Conservation (phyloP, 345 rosid species). For the Melaleuca quinquenervia region DNA sequence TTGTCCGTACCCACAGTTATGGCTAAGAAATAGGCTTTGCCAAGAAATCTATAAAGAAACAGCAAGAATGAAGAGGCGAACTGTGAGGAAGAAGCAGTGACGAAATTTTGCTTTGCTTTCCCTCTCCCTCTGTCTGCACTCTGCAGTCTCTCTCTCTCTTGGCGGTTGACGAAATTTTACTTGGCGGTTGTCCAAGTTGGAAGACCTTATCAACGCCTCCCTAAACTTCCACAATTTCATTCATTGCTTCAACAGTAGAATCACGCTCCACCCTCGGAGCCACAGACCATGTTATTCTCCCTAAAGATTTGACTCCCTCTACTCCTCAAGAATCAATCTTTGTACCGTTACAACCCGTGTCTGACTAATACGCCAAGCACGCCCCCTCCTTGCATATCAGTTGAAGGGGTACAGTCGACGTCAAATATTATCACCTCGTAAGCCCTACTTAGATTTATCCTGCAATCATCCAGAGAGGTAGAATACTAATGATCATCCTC, state of each 20-base stretch:
- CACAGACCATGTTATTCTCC: constrained; percentile 14
- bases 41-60: not conserved
- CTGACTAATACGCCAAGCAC: too few relatives aligned
- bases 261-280: not conserved
- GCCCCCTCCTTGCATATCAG: too few relatives aligned
- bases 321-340: too few relatives aligned
- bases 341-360: too few relatives aligned
- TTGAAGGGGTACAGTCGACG: too few relatives aligned
- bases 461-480: not conserved
- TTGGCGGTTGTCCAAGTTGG: not conserved
- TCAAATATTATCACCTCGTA: too few relatives aligned
- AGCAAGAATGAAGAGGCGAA: not conserved
- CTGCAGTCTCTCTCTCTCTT: not conserved
- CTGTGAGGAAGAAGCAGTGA: not conserved
- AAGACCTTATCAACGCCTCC: not conserved
- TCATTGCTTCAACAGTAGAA: not conserved
- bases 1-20: constrained; percentile 1
- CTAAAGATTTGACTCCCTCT: not conserved
- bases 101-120: not conserved
- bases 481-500: not conserved
- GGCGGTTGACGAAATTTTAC: too few relatives aligned
- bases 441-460: too few relatives aligned
- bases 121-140: not conserved
- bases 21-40: not conserved
- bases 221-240: not conserved